Evolutionary conservation across 2,329 filamentous ascomycete species (phyloP).

Genomic region (Xylariaceae sp.): DNA sequence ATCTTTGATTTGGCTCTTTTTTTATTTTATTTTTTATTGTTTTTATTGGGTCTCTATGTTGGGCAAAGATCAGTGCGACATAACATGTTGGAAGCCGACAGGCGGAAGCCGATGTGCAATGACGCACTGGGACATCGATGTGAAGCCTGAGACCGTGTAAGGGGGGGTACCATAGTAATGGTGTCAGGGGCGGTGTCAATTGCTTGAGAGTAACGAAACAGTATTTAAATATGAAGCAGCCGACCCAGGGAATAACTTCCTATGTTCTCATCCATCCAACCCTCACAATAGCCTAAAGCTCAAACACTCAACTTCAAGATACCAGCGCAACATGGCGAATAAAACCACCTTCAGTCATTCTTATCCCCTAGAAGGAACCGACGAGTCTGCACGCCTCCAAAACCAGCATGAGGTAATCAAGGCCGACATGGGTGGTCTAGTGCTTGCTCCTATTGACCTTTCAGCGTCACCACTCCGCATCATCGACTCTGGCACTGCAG

Average conservation of each 20-base stretch:
- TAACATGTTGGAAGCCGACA: no score
- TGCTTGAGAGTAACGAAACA: no score
- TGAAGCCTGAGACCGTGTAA: no score
- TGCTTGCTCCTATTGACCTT: constrained; percentile 1
- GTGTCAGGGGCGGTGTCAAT: no score
- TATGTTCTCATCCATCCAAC: background rate
- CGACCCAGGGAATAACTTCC: background rate
- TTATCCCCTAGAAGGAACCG: constrained; percentile 1
- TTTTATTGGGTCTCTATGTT: no score
- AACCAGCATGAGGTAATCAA: constrained; percentile 3
- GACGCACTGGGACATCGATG: no score
- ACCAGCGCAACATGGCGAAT: background rate
- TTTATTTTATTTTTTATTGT: background rate
- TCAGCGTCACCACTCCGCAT: background rate
- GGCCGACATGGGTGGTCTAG: background rate
- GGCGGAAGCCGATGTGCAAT: no score
- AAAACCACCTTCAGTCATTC: background rate
- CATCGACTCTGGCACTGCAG: constrained; percentile 3
- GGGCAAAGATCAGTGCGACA: no score
- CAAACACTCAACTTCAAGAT: background rate
- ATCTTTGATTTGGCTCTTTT: background rate
- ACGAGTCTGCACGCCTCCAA: background rate
- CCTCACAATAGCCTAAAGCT: background rate
- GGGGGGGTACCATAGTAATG: no score
- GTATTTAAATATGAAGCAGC: no score